phyloP scores from a whole-genome alignment of 495 filamentous ascomycete genomes.

The Barbatosphaeria neglecta region DNA sequence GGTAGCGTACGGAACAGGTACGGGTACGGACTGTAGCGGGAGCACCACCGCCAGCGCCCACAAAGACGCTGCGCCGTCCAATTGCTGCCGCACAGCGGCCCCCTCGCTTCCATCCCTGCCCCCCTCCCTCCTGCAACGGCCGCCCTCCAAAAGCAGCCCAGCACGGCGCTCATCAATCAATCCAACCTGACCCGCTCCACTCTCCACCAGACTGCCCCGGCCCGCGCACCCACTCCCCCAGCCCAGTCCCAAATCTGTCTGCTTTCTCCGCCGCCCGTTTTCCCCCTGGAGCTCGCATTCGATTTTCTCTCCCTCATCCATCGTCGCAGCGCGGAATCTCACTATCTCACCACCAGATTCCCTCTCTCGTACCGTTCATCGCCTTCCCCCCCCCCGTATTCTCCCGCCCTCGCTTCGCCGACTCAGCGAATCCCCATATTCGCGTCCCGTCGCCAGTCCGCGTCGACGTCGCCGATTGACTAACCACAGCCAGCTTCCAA shows the following conservation, averaged over 20 bases:
- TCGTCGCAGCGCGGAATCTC: neutral
- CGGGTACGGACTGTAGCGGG: too few relatives aligned
- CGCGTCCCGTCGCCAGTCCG: neutral
- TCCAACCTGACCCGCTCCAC: neutral
- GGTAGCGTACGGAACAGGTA: too few relatives aligned
- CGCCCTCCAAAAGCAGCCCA: too few relatives aligned
- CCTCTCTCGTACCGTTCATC: constrained; percentile 2
- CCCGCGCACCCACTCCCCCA: neutral
- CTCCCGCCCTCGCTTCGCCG: constrained; percentile 15
- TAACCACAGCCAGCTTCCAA: constrained; percentile 8
- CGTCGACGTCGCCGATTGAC: constrained; percentile 12
- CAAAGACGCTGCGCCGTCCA: too few relatives aligned
- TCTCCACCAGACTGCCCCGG: neutral
- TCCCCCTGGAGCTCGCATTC: constrained; percentile 1
- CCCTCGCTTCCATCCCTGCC: neutral
- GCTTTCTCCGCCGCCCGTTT: neutral
- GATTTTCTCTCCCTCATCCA: neutral
- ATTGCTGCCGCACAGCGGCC: too few relatives aligned
- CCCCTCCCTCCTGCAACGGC: too few relatives aligned
- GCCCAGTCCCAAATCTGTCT: neutral
- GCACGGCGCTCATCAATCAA: neutral
- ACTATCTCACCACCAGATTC: neutral
- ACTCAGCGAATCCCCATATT: constrained; percentile 2
- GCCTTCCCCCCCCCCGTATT: constrained; percentile 1
- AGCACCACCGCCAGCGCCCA: too few relatives aligned